These are phyloP conservation scores for Isabelozyma pseudorhagii DNA, from an alignment of 805 yeast species.

Conservation along the genomic window DNA sequence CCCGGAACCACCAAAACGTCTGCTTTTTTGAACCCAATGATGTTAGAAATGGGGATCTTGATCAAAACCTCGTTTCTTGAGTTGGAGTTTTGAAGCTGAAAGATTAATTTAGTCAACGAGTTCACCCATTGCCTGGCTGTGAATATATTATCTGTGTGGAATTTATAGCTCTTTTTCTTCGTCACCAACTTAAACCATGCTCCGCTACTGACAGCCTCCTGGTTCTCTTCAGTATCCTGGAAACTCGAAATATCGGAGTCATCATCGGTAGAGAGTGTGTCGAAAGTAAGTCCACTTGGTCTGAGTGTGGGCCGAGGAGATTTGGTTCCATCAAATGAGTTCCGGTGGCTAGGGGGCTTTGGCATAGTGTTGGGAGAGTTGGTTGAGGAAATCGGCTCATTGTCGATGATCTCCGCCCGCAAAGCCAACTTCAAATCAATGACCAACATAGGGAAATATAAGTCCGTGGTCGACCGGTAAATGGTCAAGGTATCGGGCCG, in stretches of 20 bases:
- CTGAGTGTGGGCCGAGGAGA: background rate
- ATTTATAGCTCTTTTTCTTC: slow-evolving; percentile 54
- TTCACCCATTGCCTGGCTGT: slow-evolving; percentile 82
- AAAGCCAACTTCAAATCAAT: slow-evolving; percentile 67
- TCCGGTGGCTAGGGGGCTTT: background rate
- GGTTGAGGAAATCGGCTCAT: slow-evolving; percentile 1
- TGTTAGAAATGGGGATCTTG: slow-evolving; percentile 69
- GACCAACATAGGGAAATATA: slow-evolving; percentile 79
- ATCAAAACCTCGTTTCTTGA: slow-evolving; percentile 69
- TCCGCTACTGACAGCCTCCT: slow-evolving; percentile 26
- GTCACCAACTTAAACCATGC: slow-evolving; percentile 60
- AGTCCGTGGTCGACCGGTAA: slow-evolving; percentile 68
- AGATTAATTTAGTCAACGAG: slow-evolving; percentile 69
- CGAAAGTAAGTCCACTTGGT: background rate
- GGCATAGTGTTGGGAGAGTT: background rate
- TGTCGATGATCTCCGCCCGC: slow-evolving; percentile 50
- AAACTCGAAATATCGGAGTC: slow-evolving; percentile 17
- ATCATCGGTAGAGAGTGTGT: slow-evolving; percentile 16
- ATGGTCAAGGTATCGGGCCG: slow-evolving; percentile 65
- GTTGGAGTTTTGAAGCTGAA: slow-evolving; percentile 59
- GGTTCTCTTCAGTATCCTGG: slow-evolving; percentile 22
- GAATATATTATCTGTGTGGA: slow-evolving; percentile 69
- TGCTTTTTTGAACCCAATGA: slow-evolving; percentile 59
- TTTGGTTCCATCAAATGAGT: background rate
- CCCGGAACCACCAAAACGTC: slow-evolving; percentile 9